phyloP scores from a whole-genome alignment of 2,329 filamentous ascomycete species.

The Plectosphaerella sp. region DNA sequence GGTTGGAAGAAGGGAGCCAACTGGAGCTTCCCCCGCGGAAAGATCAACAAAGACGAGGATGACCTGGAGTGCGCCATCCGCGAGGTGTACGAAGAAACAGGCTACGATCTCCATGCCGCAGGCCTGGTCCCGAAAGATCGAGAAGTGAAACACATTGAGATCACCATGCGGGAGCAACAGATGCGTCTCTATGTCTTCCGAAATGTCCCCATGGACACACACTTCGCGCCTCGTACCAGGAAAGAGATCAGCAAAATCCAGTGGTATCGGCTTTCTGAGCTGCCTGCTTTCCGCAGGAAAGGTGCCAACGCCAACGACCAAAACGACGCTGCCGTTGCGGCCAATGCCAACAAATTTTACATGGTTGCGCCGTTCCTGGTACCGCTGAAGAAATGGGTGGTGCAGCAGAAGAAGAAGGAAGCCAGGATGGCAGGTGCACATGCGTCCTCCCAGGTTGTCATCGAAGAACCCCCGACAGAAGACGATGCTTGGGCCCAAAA shows the following conservation, averaged over 20 bases:
- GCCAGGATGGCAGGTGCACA: slow-evolving; percentile 38
- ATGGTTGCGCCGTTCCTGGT: slow-evolving; percentile 94
- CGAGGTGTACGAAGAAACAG: slow-evolving; percentile 95
- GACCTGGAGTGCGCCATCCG: slow-evolving; percentile 91
- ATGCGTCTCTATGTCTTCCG: slow-evolving; percentile 90
- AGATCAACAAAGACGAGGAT: slow-evolving; percentile 96
- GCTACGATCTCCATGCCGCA: slow-evolving; percentile 73
- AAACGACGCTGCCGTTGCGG: slow-evolving; percentile 43
- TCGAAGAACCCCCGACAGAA: slow-evolving; percentile 56
- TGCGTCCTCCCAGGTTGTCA: slow-evolving; percentile 35
- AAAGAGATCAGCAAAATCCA: slow-evolving; percentile 97
- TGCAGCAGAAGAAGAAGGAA: slow-evolving; percentile 75
- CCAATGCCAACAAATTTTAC: slow-evolving; percentile 84
- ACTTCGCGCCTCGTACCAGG: slow-evolving; percentile 84
- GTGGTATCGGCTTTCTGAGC: slow-evolving; percentile 87
- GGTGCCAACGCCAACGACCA: slow-evolving; percentile 52
- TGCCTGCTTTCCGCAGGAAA: slow-evolving; percentile 78
- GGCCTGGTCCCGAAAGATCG: slow-evolving; percentile 70
- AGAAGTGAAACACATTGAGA: slow-evolving; percentile 77
- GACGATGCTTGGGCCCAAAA: slow-evolving; percentile 51
- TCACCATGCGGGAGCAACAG: slow-evolving; percentile 88
- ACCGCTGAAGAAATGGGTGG: slow-evolving; percentile 84
- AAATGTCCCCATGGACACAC: slow-evolving; percentile 78
- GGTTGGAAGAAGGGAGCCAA: slow-evolving; percentile 96
- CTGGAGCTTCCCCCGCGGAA: slow-evolving; percentile 95